These are phyloP conservation scores for Cyanodermella asteris DNA, from an alignment of 2,329 filamentous ascomycete species.

Conservation along the genomic window DNA sequence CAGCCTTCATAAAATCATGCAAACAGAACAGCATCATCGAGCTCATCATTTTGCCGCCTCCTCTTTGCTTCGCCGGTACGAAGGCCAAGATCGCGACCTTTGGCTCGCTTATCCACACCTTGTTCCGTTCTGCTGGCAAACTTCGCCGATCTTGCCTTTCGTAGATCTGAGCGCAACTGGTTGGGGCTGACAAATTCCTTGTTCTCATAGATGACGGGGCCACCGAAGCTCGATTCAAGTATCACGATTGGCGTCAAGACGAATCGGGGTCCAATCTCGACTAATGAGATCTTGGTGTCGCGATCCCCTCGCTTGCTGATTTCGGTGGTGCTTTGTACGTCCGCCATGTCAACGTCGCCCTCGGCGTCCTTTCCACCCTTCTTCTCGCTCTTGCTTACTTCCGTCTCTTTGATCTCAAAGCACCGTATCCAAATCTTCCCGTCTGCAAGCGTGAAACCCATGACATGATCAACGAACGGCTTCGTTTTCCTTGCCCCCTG, in stretches of 20 bases:
- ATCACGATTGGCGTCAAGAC: constrained; percentile 89
- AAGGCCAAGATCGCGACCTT: constrained; percentile 57
- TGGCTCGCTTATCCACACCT: constrained; percentile 47
- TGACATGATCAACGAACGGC: constrained; percentile 88
- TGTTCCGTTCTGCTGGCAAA: constrained; percentile 62
- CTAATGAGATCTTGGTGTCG: constrained; percentile 57
- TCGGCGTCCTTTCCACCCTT: constrained; percentile 22
- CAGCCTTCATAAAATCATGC: no score
- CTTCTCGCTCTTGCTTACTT: constrained; percentile 30
- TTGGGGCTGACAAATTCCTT: constrained; percentile 94
- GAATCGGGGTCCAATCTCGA: constrained; percentile 86
- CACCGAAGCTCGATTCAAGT: constrained; percentile 82
- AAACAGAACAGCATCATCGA: constrained; percentile 57
- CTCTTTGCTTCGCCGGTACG: constrained; percentile 41
- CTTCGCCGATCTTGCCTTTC: constrained; percentile 50
- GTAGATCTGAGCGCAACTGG: constrained; percentile 67
- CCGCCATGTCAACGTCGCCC: constrained; percentile 14
- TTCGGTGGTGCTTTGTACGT: constrained; percentile 18
- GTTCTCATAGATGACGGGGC: constrained; percentile 95
- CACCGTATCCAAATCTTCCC: constrained; percentile 91
- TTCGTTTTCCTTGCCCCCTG: constrained; percentile 74
- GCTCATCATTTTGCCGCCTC: constrained; percentile 40
- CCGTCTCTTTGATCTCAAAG: constrained; percentile 78
- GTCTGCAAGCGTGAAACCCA: constrained; percentile 76
- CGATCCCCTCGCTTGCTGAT: constrained; percentile 18